Base-by-base conservation (phyloP, 1,139 yeast genomes). In the Candida pseudocylindracea region DNA sequence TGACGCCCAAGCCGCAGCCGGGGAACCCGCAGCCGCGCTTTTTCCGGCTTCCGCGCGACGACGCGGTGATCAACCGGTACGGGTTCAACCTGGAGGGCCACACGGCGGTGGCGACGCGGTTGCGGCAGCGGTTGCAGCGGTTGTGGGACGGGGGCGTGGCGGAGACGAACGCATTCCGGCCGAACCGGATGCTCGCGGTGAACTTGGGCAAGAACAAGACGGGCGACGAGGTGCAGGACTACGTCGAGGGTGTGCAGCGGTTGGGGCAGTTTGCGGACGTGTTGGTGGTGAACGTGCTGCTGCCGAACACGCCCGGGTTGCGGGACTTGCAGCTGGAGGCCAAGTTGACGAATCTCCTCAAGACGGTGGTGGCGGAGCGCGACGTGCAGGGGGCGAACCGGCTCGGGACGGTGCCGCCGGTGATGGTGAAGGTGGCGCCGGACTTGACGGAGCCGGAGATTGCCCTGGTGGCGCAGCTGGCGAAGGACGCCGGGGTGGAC, bases 31-130 rank as follows among this genome's bases (percentile, higher is more conserved):
- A 57, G 43, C 96, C 96, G 12, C 62, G 98, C 39, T 80, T 85
- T 45, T 85, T 83, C 57, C 67, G 98, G 45, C 60, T 88, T 37
- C 72, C 79, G 8, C 59, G 68, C 39, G 96, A 88, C 49, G 75
- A 69, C 35, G 95, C 95, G 2, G 93, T 83, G 30, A 81, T 85
- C 42, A 85, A 85, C 54, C 62, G 96, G 39, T 85, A 85, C 46
- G 98, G 98, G 1, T 85, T 88, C 63, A 85, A 88, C 48, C 81
- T 95, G 3, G 64, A 68, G 33, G 98, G 98, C 28, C 95, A 85
- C 48, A 67, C 69, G 43, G 63, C 56, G 28, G 93, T 83, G 26
- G 55, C 73, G 36, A 70, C 71, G 2, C 62, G 72, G 15, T 60
- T 85, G 42, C 65, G 71, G 40, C 45, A 65, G 33, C 66, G 96